Evolutionary conservation across 768 basidiomycete genomes (phyloP).

Genomic region (Termitomyces heimii): DNA sequence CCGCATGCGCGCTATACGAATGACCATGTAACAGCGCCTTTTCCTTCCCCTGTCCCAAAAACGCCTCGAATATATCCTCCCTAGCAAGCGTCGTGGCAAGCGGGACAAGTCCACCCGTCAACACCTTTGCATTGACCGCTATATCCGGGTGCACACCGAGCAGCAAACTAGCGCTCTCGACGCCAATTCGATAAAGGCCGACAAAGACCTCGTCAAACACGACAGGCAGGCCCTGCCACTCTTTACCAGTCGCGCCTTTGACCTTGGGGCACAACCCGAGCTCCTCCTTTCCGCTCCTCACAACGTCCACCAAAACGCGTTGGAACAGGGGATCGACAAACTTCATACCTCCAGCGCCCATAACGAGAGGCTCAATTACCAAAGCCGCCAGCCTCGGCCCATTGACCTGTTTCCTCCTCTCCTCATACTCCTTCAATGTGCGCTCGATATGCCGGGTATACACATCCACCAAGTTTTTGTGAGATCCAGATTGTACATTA

Average conservation of each 20-base stretch:
- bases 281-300: slow-evolving; percentile 33
- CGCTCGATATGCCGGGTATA: slow-evolving; percentile 59
- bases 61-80: slow-evolving; percentile 74
- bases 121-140: slow-evolving; percentile 85
- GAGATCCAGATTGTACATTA: slow-evolving; percentile 56
- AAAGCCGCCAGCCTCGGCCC: slow-evolving; percentile 59
- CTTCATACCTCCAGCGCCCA: slow-evolving; percentile 96
- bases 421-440: slow-evolving; percentile 41
- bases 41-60: slow-evolving; percentile 68
- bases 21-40: slow-evolving; percentile 91
- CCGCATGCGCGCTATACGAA: slow-evolving; percentile 90
- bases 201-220: slow-evolving; percentile 96
- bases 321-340: slow-evolving; percentile 98
- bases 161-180: slow-evolving; percentile 55
- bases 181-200: slow-evolving; percentile 84
- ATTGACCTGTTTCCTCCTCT: slow-evolving; percentile 22
- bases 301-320: slow-evolving; percentile 75
- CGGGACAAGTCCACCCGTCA: slow-evolving; percentile 90
- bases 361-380: slow-evolving; percentile 85
- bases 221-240: slow-evolving; percentile 75
- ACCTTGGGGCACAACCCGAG: slow-evolving; percentile 3
- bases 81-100: slow-evolving; percentile 81
- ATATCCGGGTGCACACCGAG: slow-evolving; percentile 81
- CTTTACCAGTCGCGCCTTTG: neutral
- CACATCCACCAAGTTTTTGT: slow-evolving; percentile 50